These are phyloP conservation scores for Teunomyces barrocoloradensis DNA, from an alignment of 805 yeast species.

Conservation along the genomic window DNA sequence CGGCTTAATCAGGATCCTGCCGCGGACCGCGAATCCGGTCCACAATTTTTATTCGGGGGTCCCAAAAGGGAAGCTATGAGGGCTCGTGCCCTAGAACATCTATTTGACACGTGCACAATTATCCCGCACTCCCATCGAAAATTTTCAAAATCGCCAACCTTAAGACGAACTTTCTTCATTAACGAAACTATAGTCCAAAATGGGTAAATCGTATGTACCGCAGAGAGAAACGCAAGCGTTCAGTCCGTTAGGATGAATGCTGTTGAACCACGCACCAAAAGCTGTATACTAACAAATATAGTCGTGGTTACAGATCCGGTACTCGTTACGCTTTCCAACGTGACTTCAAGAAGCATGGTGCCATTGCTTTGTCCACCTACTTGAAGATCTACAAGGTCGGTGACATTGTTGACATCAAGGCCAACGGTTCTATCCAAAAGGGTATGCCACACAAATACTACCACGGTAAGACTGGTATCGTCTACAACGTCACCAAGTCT, in stretches of 20 bases:
- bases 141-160: constrained; percentile 6
- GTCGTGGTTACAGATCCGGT: constrained; percentile 99
- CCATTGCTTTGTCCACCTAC: constrained; percentile 92
- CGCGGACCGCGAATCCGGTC: too few species aligned
- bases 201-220: constrained; percentile 39
- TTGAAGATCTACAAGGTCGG: constrained; percentile 98
- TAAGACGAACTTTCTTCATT: constrained; percentile 1
- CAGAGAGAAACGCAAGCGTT: too few species aligned
- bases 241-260: neutral
- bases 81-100: neutral
- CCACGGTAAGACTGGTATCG: constrained; percentile 99
- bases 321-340: constrained; percentile 99
- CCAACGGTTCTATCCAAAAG: constrained; percentile 98
- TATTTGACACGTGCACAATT: neutral
- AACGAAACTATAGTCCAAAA: constrained; percentile 17
- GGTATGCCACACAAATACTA: constrained; percentile 99
- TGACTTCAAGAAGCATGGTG: constrained; percentile 98
- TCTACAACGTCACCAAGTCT: constrained; percentile 98
- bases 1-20: too few species aligned
- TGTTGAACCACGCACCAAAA: neutral
- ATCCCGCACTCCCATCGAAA: constrained; percentile 1
- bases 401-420: constrained; percentile 99
- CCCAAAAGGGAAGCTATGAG: neutral
- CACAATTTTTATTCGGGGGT: neutral
- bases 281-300: constrained; percentile 8